Evolutionary conservation across 441 rosid genomes (phyloP).

Genomic region (Pelargonium cotyledonis): DNA sequence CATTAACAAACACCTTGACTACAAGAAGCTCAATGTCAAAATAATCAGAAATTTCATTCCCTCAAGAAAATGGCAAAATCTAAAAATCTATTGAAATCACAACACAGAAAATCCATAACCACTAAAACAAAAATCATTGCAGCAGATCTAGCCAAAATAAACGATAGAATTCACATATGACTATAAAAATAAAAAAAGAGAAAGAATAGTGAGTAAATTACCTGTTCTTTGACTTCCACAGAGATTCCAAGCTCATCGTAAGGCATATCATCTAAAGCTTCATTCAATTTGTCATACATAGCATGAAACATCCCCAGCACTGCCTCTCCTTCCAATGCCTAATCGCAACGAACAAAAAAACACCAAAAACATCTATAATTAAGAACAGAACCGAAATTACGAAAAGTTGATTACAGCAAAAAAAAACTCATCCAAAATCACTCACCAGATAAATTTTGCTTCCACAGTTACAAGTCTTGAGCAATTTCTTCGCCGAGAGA

Average conservation of each 20-base stretch:
- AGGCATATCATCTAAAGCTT: slow-evolving; percentile 41
- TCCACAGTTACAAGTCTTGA: slow-evolving; percentile 54
- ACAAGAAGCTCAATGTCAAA: not conserved
- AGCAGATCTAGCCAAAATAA: slow-evolving; percentile 13
- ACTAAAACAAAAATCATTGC: not conserved
- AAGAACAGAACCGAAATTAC: too few relatives aligned
- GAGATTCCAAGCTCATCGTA: slow-evolving; percentile 49
- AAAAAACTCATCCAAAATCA: not conserved
- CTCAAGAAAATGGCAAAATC: not conserved
- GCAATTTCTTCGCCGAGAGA: slow-evolving; percentile 40
- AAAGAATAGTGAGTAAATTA: slow-evolving; percentile 18
- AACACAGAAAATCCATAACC: not conserved
- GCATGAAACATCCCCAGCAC: slow-evolving; percentile 42
- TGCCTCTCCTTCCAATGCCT: slow-evolving; percentile 69
- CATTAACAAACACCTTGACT: not conserved
- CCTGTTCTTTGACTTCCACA: slow-evolving; percentile 59
- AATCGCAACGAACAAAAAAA: slow-evolving; percentile 7
- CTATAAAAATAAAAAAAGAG: not conserved
- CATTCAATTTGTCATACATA: slow-evolving; percentile 43
- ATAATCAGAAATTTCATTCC: not conserved
- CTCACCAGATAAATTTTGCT: slow-evolving; percentile 79
- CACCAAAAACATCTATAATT: not conserved
- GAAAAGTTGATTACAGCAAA: too few relatives aligned
- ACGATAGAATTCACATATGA: not conserved
- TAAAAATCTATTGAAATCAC: not conserved